phyloP scores from a whole-genome alignment of 2,329 filamentous ascomycete genomes.

The Geosmithia putterillii region DNA sequence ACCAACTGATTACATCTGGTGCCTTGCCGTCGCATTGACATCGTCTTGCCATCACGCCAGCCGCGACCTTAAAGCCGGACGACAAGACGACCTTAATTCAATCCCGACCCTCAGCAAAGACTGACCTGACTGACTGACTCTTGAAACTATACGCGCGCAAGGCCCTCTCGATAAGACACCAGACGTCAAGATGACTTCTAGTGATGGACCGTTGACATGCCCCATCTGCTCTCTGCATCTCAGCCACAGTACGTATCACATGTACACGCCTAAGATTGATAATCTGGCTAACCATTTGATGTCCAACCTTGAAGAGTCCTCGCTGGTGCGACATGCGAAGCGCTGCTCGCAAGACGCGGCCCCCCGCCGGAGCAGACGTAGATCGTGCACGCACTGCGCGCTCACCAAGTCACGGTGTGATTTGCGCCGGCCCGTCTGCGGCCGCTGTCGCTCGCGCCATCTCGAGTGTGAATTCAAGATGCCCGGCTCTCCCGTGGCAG shows the following conservation, averaged over 20 bases:
- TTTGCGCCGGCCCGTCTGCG: conserved; percentile 1
- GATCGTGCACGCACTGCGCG: conserved; percentile 1
- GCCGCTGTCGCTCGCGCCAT: background rate
- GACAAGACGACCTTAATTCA: no score
- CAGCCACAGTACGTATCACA: background rate
- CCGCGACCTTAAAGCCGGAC: no score
- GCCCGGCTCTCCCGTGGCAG: no score
- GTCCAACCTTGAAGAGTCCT: background rate
- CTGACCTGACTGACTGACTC: no score
- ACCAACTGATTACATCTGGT: no score
- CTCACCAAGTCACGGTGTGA: conserved; percentile 1
- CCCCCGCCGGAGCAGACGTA: background rate
- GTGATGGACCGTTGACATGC: background rate
- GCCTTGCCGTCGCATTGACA: no score
- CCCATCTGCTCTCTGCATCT: background rate
- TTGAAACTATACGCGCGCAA: no score
- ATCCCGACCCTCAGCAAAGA: no score
- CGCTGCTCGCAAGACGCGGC: background rate
- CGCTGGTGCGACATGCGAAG: conserved; percentile 1
- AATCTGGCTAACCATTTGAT: background rate
- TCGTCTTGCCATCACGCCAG: no score
- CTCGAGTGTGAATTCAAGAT: background rate
- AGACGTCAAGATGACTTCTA: no score
- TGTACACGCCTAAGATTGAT: no score
- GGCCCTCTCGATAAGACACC: no score